Evolutionary conservation across 345 rosid genomes (phyloP).

Genomic region (Balakata baccata): DNA sequence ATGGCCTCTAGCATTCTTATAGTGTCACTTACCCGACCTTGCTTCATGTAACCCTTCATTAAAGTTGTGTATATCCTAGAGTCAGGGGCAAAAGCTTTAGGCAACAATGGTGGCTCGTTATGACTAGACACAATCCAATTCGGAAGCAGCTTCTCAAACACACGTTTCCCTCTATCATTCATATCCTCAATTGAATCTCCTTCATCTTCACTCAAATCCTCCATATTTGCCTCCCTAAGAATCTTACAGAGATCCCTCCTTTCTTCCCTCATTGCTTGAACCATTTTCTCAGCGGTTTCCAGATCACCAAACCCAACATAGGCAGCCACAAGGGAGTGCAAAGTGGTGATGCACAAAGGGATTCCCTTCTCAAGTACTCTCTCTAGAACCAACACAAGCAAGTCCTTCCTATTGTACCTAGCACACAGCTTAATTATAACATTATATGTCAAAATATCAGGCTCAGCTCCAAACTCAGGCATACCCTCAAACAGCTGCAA

Average conservation of each 20-base stretch:
- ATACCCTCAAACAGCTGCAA: slow-evolving; percentile 65
- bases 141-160: slow-evolving; percentile 68
- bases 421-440: slow-evolving; percentile 86
- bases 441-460: slow-evolving; percentile 76
- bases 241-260: slow-evolving; percentile 80
- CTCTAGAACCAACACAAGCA: slow-evolving; percentile 78
- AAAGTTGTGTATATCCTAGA: slow-evolving; percentile 80
- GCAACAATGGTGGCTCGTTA: slow-evolving; percentile 59
- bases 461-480: slow-evolving; percentile 53
- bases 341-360: slow-evolving; percentile 65
- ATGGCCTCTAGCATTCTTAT: slow-evolving; percentile 86
- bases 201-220: slow-evolving; percentile 42
- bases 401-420: slow-evolving; percentile 54
- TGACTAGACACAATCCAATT: slow-evolving; percentile 39
- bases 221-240: slow-evolving; percentile 50
- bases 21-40: slow-evolving; percentile 63
- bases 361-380: slow-evolving; percentile 53
- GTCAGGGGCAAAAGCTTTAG: slow-evolving; percentile 57
- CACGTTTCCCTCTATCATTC: slow-evolving; percentile 24
- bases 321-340: slow-evolving; percentile 85
- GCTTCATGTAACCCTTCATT: slow-evolving; percentile 96
- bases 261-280: slow-evolving; percentile 84
- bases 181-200: slow-evolving; percentile 29
- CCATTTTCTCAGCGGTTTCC: slow-evolving; percentile 65
- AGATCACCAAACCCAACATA: slow-evolving; percentile 89